Conservation (phyloP, 805 yeast species). For the Candida germanica region DNA sequence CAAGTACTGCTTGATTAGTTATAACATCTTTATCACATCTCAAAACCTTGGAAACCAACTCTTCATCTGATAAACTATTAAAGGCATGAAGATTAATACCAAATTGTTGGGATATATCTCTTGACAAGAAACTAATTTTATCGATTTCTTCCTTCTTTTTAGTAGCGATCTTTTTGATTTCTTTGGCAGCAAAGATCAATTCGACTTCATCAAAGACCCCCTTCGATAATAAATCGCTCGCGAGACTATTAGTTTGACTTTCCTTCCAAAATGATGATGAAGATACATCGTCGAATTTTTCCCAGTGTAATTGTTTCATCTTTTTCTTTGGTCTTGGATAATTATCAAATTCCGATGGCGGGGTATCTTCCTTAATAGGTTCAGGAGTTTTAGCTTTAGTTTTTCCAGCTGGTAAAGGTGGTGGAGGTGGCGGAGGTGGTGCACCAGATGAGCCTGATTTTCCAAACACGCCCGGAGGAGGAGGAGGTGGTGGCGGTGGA, state of each 20-base stretch:
- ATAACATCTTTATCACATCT: constrained; percentile 57
- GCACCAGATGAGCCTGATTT: constrained; percentile 18
- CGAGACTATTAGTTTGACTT: constrained; percentile 41
- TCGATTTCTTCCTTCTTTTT: constrained; percentile 42
- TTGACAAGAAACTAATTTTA: constrained; percentile 54
- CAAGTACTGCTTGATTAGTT: constrained; percentile 56
- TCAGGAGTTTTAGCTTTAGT: constrained; percentile 13
- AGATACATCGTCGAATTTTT: constrained; percentile 53
- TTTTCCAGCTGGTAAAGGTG: constrained; percentile 22
- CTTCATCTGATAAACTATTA: constrained; percentile 49
- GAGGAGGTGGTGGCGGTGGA: constrained; percentile 20
- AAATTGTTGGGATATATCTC: constrained; percentile 76
- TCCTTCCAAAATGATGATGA: constrained; percentile 63
- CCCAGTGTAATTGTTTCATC: constrained; percentile 83
- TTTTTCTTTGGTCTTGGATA: constrained; percentile 58
- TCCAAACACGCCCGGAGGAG: constrained; percentile 9
- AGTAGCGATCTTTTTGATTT: constrained; percentile 43
- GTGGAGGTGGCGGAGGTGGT: constrained; percentile 27
- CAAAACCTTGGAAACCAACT: constrained; percentile 52
- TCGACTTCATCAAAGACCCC: constrained; percentile 71
- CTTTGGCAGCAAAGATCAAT: constrained; percentile 55
- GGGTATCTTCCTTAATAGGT: constrained; percentile 3
- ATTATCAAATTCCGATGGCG: constrained; percentile 33
- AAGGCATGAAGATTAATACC: constrained; percentile 73
- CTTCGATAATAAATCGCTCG: constrained; percentile 47